Evolutionary conservation across 805 yeast genomes (phyloP).

Genomic region (Martiniozyma abietophila): DNA sequence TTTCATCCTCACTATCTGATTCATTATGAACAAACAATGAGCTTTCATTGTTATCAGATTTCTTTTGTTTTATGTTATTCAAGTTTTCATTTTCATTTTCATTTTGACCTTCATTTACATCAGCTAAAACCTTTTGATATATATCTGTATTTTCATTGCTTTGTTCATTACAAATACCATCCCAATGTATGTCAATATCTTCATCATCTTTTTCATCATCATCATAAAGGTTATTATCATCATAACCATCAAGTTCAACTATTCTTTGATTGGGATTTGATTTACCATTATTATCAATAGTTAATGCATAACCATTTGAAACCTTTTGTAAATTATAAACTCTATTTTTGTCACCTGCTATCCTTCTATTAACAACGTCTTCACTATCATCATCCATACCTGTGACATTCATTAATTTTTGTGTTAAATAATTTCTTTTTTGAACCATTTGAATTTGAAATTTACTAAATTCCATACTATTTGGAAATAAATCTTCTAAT

Average conservation of each 20-base stretch:
- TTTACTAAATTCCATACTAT: slow-evolving; percentile 80
- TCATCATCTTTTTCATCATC: slow-evolving; percentile 31
- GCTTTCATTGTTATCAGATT: neutral
- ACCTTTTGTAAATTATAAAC: slow-evolving; percentile 68
- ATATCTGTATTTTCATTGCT: slow-evolving; percentile 1
- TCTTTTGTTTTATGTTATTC: neutral
- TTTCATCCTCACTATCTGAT: slow-evolving; percentile 30
- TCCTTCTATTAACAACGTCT: slow-evolving; percentile 38
- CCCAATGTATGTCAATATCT: too few relatives aligned
- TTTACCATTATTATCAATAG: too few relatives aligned
- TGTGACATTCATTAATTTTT: slow-evolving; percentile 69
- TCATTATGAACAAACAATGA: slow-evolving; percentile 4
- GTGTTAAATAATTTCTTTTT: slow-evolving; percentile 85
- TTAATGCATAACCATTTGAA: slow-evolving; percentile 77
- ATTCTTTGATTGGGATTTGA: slow-evolving; percentile 24
- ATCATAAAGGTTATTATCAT: slow-evolving; percentile 13
- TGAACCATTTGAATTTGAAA: slow-evolving; percentile 92
- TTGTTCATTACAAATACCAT: slow-evolving; percentile 7
- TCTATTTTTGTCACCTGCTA: slow-evolving; percentile 76
- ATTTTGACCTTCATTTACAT: slow-evolving; percentile 8
- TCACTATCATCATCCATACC: slow-evolving; percentile 57
- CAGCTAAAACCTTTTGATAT: slow-evolving; percentile 3
- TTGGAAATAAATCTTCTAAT: slow-evolving; percentile 68
- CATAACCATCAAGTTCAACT: slow-evolving; percentile 30
- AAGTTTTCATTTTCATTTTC: slow-evolving; percentile 13